A percentile compares a stretch with the other conserved stretches of the same genome.
Conservation (phyloP, 2,329 filamentous ascomycete genomes). For the Aspergillus sp. region DNA sequence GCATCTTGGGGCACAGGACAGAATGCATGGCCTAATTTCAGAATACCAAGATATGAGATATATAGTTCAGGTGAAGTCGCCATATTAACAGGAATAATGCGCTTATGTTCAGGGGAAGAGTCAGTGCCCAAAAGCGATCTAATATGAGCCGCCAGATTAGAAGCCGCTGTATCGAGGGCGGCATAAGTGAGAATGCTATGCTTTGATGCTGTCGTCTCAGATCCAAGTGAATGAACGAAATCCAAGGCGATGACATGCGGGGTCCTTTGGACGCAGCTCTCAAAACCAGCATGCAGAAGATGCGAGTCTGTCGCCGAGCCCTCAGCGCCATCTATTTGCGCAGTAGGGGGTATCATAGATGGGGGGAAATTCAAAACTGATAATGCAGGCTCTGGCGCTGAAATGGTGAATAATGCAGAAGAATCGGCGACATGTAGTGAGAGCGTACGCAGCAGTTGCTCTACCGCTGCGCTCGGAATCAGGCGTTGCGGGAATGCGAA, state of each 20-base stretch:
- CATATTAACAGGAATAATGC: conserved; percentile 30
- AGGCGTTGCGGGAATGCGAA: conserved; percentile 19
- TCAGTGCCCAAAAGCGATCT: conserved; percentile 11
- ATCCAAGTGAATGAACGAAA: conserved; percentile 26
- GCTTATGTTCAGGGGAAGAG: conserved; percentile 3
- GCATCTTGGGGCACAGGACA: conserved; percentile 40
- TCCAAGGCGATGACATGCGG: conserved; percentile 27
- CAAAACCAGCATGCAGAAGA: conserved; percentile 28
- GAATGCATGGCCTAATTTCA: conserved; percentile 39
- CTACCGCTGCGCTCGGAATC: conserved; percentile 20
- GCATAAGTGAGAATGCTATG: conserved; percentile 28
- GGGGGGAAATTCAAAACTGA: conserved; percentile 30
- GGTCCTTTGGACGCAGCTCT: conserved; percentile 23
- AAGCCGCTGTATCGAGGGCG: conserved; percentile 23
- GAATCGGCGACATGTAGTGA: conserved; percentile 16
- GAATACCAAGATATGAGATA: conserved; percentile 35
- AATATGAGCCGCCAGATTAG: conserved; percentile 21
- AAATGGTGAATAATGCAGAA: conserved; percentile 6
- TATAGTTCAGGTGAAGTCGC: conserved; percentile 39
- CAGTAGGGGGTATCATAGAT: conserved; percentile 21
- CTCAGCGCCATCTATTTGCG: conserved; percentile 4
- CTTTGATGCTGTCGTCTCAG: conserved; percentile 14
- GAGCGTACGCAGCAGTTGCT: conserved; percentile 21
- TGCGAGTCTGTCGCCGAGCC: conserved; percentile 2
- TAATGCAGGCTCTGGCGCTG: conserved; percentile 13